These are phyloP conservation scores for Meredithiella fracta DNA, from an alignment of 2,329 filamentous ascomycete genomes.

Conservation along the genomic window DNA sequence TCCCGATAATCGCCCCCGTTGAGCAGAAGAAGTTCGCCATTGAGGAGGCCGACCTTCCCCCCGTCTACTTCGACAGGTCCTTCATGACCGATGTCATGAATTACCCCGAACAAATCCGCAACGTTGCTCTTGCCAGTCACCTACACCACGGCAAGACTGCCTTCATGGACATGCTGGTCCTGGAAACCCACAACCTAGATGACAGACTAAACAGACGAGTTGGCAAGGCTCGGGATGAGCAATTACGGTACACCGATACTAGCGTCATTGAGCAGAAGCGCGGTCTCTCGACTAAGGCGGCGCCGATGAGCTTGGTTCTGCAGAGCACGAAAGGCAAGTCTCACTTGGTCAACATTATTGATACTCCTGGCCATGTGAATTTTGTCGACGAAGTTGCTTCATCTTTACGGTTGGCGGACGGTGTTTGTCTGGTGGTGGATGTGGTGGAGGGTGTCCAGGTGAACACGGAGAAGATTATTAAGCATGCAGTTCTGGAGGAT, in stretches of 20 bases:
- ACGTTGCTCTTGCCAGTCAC: constrained; percentile 81
- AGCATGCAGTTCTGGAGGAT: constrained; percentile 79
- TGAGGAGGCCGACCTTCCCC: constrained; percentile 78
- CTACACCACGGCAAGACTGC: constrained; percentile 96
- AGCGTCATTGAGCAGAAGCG: constrained; percentile 78
- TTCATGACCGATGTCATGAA: constrained; percentile 96
- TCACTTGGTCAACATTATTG: constrained; percentile 83
- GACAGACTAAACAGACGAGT: constrained; percentile 64
- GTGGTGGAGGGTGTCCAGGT: constrained; percentile 98
- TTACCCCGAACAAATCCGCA: constrained; percentile 85
- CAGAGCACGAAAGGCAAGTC: constrained; percentile 85
- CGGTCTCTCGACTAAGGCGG: constrained; percentile 78
- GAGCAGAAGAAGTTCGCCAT: constrained; percentile 93
- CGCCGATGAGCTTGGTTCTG: constrained; percentile 85
- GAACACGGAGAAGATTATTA: constrained; percentile 94
- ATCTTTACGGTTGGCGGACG: constrained; percentile 72
- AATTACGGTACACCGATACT: constrained; percentile 86
- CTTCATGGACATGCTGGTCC: constrained; percentile 94
- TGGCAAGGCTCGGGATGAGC: constrained; percentile 70
- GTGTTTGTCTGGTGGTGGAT: constrained; percentile 84
- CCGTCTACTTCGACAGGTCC: constrained; percentile 69
- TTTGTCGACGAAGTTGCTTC: constrained; percentile 95
- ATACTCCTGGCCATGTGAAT: constrained; percentile 95
- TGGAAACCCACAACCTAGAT: constrained; percentile 81
- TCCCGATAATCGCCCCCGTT: constrained; percentile 86